phyloP scores from a whole-genome alignment of 257 asterid genomes.

The Paulownia fortunei region DNA sequence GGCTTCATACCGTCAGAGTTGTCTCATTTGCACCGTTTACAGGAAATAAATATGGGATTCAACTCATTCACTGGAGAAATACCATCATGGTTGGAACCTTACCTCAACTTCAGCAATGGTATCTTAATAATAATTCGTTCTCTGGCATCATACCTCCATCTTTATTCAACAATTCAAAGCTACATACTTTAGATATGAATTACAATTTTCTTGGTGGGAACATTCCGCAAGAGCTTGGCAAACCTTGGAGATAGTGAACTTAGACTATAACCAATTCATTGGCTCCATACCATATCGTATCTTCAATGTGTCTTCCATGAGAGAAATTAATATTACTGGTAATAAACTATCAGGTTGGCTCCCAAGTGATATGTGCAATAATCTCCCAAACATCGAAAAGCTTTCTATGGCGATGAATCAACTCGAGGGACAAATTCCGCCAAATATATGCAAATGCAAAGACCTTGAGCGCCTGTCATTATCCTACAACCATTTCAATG shows the following conservation, averaged over 20 bases:
- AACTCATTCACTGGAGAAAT: constrained; percentile 29
- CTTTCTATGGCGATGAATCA: neutral
- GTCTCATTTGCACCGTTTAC: constrained; percentile 9
- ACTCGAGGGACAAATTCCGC: constrained; percentile 40
- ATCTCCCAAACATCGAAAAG: neutral
- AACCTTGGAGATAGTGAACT: neutral
- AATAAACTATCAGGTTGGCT: neutral
- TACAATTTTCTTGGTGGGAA: constrained; percentile 25
- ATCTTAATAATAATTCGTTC: neutral
- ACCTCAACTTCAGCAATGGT: constrained; percentile 6
- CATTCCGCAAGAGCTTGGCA: constrained; percentile 41
- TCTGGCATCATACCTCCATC: neutral
- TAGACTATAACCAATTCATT: neutral
- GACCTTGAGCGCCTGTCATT: constrained; percentile 34
- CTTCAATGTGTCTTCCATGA: neutral
- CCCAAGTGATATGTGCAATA: constrained; percentile 10
- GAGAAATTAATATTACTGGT: neutral
- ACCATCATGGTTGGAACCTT: constrained; percentile 23
- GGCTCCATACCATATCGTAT: neutral
- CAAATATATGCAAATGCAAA: constrained; percentile 35
- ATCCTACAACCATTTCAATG: constrained; percentile 41
- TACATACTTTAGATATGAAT: neutral
- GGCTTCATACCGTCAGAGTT: constrained; percentile 6
- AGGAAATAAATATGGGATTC: neutral
- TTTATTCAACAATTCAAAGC: neutral